Conservation (phyloP, 306 rosid genomes). For the Quercus suber region DNA sequence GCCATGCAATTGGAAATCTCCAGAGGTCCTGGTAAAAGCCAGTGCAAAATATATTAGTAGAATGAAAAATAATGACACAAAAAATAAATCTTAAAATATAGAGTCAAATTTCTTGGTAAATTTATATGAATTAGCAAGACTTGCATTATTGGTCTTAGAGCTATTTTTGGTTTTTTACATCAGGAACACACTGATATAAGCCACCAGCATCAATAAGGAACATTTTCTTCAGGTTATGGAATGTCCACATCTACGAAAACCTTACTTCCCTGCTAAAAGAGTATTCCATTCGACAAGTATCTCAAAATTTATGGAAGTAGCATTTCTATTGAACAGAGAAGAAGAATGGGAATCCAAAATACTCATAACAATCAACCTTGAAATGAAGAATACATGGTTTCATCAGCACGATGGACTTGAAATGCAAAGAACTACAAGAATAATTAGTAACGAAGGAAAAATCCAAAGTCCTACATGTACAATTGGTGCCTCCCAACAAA, state of each 20-base stretch:
- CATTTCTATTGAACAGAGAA: not conserved
- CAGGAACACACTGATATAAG: not conserved
- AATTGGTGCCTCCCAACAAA: not conserved
- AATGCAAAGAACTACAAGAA: not conserved
- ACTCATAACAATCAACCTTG: not conserved
- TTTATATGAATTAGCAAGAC: not conserved
- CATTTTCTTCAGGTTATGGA: not conserved
- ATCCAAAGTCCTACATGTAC: not conserved
- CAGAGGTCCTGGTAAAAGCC: conserved; percentile 47
- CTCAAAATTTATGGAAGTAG: not conserved
- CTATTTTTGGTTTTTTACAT: not conserved
- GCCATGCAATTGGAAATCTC: conserved; percentile 62
- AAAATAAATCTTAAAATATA: not conserved
- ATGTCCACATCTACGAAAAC: not conserved
- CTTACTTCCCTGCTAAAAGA: not conserved
- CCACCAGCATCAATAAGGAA: not conserved
- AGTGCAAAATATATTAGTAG: not conserved
- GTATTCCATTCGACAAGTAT: not conserved
- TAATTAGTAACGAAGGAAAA: not conserved
- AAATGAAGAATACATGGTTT: not conserved
- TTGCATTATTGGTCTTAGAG: not conserved
- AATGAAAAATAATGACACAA: not conserved
- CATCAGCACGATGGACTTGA: not conserved
- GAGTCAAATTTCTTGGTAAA: not conserved
- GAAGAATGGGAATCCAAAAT: not conserved